Base-by-base conservation (phyloP, 495 filamentous ascomycete species). In the Trichoderma gamsii region DNA sequence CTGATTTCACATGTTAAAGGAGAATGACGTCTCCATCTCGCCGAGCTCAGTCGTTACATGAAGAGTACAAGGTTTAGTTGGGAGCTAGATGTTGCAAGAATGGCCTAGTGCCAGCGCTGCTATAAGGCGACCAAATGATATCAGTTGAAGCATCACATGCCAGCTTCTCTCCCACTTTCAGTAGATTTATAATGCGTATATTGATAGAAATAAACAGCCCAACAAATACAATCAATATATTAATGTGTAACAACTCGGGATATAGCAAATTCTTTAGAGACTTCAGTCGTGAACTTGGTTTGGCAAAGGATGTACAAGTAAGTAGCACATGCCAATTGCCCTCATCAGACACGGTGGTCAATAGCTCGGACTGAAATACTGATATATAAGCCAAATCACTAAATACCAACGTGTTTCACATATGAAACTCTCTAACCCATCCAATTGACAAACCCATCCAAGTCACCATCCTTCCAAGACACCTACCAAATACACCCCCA, bases 1-100 rank as follows among this genome's bases (percentile, higher is more conserved):
- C 56, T 32, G 8, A 61, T 61, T 61, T 61, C 56, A 61, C 56
- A 61, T 61, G 56, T 18, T 25, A 61, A 61, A 29, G 8, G 23
- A 13, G 23, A 61, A 32, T 61, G 56, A 61, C 56, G 56, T 61
- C 25, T 61, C 56, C 25, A 4, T 18, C 25, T 32, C 56, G 56
- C 56, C 56, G 56, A 61, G 25, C 56, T 32, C 25, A 61, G 51
- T 59, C 13, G 11, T 32, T 4, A 21, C 49, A 52, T 52, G 49
- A 25, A 4, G n/a, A 35, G 13, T 61, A 61, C 12, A 27, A 49
- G 35, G 35, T 38, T 38, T 9, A 38, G 35, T 7, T 38, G 13
- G 13, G 11, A 32, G 23, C 56, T 32, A 12, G 23, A 18, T 15
- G 12, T 13, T 18, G 16, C 56, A 15, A 32, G 27, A 13, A 23